Base-by-base conservation (phyloP, 2,329 filamentous ascomycete genomes). In the Pestalotiopsis sp. region DNA sequence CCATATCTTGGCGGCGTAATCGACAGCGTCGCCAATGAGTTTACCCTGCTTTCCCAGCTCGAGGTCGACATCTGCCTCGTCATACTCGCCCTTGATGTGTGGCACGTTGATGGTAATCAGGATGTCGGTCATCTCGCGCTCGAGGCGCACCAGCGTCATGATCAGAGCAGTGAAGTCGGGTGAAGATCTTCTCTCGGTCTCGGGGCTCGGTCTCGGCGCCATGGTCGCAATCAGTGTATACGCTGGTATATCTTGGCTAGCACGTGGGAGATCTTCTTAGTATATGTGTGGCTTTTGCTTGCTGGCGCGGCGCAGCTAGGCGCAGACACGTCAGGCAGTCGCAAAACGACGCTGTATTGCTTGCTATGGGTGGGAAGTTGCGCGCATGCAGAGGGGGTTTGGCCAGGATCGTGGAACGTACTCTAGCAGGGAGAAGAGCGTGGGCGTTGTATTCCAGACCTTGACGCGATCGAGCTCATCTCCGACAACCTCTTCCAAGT, bases 81-180 rank as follows among this genome's bases (percentile, higher is more conserved):
- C 85, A 77, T 94, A 94, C 78, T 92, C 89, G 71, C 91, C 91
- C 73, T 89, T 86, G 73, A 94, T 91, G 77, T 96, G 92, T 36
- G 95, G 95, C 62, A 97, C 92, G 80, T 97, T 98, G 77, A 97
- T 89, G 56, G 93, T 93, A 71, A 97, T 89, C 61, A 97, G 83
- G 52, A 98, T 83, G 80, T 98, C 95, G 1, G 95, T 95, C 68
- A 84, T 85, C 77, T 94, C 86, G 75, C 88, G 86, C 80, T 91
- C 91, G 61, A 98, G 85, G 17, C 95, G 87, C 68, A 98, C 82
- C 56, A 98, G 84, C 17, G 93, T 89, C 72, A 97, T 85, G 72
- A 95, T 89, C 69, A 96, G 91, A 57, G 89, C 92, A 7, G 93
- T 93, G 79, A 92, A 92, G 76, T 90, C 87, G 60, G 82, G 87